Percentiles rank a stretch among this genome's conserved stretches.
Conservation (phyloP, 306 rosid genomes). For the Amphicarpaea edgeworthii region DNA sequence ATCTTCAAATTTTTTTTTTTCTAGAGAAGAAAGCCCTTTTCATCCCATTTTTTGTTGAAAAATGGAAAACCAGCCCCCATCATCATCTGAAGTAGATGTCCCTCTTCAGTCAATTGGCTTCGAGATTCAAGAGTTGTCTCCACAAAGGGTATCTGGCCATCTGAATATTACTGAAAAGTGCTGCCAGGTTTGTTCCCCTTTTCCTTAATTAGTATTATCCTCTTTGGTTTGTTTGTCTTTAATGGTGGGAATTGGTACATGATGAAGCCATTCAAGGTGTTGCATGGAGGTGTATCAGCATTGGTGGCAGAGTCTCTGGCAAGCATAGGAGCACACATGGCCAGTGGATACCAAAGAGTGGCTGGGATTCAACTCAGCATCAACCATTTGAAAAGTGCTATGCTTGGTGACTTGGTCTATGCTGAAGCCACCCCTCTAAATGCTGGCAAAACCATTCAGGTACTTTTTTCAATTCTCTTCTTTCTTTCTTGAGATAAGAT, state of each 20-base stretch:
- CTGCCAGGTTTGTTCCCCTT: conserved; percentile 60
- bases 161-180: conserved; percentile 64
- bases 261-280: conserved; percentile 80
- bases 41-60: conserved; percentile 3
- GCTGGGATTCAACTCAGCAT: conserved; percentile 85
- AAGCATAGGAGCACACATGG: conserved; percentile 64
- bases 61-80: conserved; percentile 37
- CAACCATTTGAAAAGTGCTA: conserved; percentile 70
- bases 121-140: conserved; percentile 59
- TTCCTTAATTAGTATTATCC: too few relatives aligned
- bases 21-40: too few relatives aligned
- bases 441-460: conserved; percentile 78
- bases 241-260: not conserved
- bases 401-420: conserved; percentile 60
- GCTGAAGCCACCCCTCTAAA: conserved; percentile 72
- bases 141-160: conserved; percentile 65
- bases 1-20: too few relatives aligned
- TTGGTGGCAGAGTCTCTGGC: conserved; percentile 76
- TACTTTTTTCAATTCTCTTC: not conserved
- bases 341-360: conserved; percentile 68
- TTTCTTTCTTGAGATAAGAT: not conserved
- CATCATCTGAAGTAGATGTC: conserved; percentile 53
- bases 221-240: not conserved
- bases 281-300: conserved; percentile 87
- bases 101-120: conserved; percentile 73